Conservation (phyloP, 75 land plant species). For the Selaginella tamariscina region DNA sequence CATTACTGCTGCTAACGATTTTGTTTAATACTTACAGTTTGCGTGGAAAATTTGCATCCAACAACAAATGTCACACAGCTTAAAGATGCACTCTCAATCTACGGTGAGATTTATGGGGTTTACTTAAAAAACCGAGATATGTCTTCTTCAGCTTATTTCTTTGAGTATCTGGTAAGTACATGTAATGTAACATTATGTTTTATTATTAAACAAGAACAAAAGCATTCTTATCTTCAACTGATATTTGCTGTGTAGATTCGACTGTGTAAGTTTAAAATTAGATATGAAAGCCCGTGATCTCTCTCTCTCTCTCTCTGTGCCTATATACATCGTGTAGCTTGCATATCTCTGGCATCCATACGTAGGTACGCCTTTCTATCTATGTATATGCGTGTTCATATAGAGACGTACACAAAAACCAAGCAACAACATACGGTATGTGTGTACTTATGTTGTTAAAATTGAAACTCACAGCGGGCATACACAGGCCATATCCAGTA, state of each 20-base stretch:
- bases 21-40: slow-evolving; percentile 5
- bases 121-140: slow-evolving; percentile 8
- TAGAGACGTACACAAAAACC: too few relatives aligned
- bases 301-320: too few relatives aligned
- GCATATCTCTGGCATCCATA: too few relatives aligned
- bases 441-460: too few relatives aligned
- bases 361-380: too few relatives aligned
- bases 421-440: too few relatives aligned
- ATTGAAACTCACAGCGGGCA: too few relatives aligned
- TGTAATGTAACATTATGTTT: neutral
- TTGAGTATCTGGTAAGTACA: slow-evolving; percentile 21
- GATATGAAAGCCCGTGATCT: too few relatives aligned
- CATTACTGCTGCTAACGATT: neutral
- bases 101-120: slow-evolving; percentile 16
- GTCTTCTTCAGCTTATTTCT: slow-evolving; percentile 1
- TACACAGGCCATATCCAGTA: too few relatives aligned
- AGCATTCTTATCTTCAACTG: neutral
- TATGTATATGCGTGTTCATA: too few relatives aligned
- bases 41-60: slow-evolving; percentile 16
- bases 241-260: neutral
- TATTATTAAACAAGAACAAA: neutral
- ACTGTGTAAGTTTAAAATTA: too few relatives aligned
- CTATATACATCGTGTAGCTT: too few relatives aligned
- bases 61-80: slow-evolving; percentile 10
- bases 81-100: slow-evolving; percentile 15